These are phyloP conservation scores for Gryganskiella cystojenkinii DNA, from an alignment of 192 early-diverging fungal species.

Conservation along the genomic window DNA sequence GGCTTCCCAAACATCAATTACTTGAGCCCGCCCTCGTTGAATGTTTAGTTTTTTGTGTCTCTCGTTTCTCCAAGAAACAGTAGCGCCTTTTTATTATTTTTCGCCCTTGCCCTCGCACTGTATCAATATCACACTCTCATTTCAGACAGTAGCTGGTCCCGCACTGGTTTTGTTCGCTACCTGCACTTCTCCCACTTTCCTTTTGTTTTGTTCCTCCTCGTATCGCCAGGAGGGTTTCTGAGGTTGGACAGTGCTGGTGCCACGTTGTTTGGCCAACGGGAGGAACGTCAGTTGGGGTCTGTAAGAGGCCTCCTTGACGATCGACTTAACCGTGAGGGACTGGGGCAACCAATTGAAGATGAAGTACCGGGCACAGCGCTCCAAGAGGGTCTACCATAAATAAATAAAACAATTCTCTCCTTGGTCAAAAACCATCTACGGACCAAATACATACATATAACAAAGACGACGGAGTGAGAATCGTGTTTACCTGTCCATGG, in stretches of 20 bases:
- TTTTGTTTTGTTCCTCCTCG: no score
- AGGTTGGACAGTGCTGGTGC: background rate
- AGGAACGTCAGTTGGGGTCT: slow-evolving; percentile 15
- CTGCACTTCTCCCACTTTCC: no score
- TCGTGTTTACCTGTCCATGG: slow-evolving; percentile 12
- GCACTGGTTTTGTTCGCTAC: no score
- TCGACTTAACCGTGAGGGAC: background rate
- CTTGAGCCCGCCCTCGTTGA: no score
- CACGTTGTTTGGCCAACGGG: background rate
- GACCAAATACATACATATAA: background rate
- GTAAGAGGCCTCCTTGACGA: slow-evolving; percentile 1
- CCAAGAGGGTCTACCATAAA: background rate
- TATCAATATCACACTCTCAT: no score
- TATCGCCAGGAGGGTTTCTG: slow-evolving; percentile 15
- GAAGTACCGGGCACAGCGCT: slow-evolving; percentile 2
- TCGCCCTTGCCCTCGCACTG: no score
- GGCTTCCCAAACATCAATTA: no score
- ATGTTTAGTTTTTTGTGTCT: no score
- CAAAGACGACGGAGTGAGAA: background rate
- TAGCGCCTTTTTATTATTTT: no score
- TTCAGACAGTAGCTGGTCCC: no score
- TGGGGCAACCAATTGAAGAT: slow-evolving; percentile 14
- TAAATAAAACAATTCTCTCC: no score
- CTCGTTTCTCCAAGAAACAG: no score
- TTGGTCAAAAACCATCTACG: background rate